A percentile compares a stretch with the other conserved stretches of the same genome.
Evolutionary conservation across 75 land plant genomes (phyloP).

Genomic region (Pseudotsuga menziesii): DNA sequence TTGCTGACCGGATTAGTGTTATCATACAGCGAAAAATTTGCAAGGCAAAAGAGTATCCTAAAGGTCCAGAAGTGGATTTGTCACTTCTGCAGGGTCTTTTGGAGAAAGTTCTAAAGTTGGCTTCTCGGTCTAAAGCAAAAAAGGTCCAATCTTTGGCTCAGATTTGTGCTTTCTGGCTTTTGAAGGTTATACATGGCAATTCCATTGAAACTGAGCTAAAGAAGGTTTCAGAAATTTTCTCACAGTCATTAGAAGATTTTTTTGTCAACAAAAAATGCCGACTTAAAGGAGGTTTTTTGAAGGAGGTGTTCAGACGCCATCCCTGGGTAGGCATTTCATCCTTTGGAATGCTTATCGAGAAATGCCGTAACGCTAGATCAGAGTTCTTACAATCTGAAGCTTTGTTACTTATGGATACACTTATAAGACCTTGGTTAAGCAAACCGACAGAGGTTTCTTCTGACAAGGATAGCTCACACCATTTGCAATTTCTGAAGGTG

Average conservation of each 20-base stretch:
- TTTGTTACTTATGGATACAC: constrained; percentile 40
- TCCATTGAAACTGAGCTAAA: constrained; percentile 29
- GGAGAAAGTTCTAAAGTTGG: constrained; percentile 55
- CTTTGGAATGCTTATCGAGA: constrained; percentile 61
- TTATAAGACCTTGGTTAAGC: constrained; percentile 36
- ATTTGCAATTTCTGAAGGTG: constrained; percentile 32
- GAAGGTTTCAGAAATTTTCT: constrained; percentile 30
- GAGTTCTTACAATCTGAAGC: constrained; percentile 64
- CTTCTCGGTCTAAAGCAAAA: constrained; percentile 45
- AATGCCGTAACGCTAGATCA: constrained; percentile 46
- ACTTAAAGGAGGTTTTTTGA: constrained; percentile 52
- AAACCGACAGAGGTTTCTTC: constrained; percentile 16
- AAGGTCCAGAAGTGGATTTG: constrained; percentile 42
- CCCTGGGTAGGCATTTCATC: constrained; percentile 55
- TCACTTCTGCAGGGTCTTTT: constrained; percentile 43
- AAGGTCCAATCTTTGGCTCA: constrained; percentile 54
- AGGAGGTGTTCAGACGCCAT: constrained; percentile 54
- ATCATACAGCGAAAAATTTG: constrained; percentile 67
- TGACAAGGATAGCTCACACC: constrained; percentile 6
- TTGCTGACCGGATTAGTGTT: constrained; percentile 55
- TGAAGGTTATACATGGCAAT: constrained; percentile 66
- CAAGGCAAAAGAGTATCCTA: constrained; percentile 79
- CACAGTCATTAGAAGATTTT: constrained; percentile 34
- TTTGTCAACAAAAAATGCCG: constrained; percentile 63
- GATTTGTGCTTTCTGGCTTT: constrained; percentile 61